A percentile compares a stretch with the other conserved stretches of the same genome.
phyloP scores from a whole-genome alignment of 1,284 basidiomycete species.

The Apiotrichum gamsii region DNA sequence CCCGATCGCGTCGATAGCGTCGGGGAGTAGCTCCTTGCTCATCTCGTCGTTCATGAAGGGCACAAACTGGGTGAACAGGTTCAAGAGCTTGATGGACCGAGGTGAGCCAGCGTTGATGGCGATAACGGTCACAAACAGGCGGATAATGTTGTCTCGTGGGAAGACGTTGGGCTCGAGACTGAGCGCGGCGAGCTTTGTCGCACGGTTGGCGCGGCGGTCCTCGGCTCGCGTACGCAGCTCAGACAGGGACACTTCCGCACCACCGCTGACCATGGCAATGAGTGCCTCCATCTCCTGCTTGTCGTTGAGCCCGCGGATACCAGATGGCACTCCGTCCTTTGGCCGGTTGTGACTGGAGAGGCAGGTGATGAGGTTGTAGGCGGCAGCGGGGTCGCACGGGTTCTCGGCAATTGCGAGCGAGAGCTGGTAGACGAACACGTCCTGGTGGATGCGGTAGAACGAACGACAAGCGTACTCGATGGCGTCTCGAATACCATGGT shows the following conservation, averaged over 20 bases:
- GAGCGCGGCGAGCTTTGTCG: conserved; percentile 48
- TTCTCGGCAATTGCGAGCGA: conserved; percentile 58
- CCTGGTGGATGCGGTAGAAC: conserved; percentile 68
- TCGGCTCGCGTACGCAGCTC: conserved; percentile 59
- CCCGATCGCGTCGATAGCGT: conserved; percentile 62
- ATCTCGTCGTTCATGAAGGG: conserved; percentile 49
- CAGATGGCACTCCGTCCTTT: conserved; percentile 50
- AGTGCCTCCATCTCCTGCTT: conserved; percentile 65
- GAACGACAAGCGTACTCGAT: conserved; percentile 67
- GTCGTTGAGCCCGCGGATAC: conserved; percentile 61
- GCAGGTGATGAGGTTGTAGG: conserved; percentile 28
- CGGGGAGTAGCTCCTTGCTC: conserved; percentile 56
- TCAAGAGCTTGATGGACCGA: conserved; percentile 63
- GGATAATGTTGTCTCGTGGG: conserved; percentile 61
- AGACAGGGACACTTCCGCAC: conserved; percentile 46
- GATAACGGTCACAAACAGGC: conserved; percentile 70
- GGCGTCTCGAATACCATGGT: conserved; percentile 55
- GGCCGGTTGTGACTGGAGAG: conserved; percentile 21
- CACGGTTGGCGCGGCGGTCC: conserved; percentile 54
- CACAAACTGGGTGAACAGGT: conserved; percentile 56
- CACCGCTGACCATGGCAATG: conserved; percentile 51
- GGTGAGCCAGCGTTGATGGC: conserved; percentile 63
- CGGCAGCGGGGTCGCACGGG: conserved; percentile 51
- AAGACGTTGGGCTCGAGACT: conserved; percentile 59
- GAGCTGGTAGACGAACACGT: conserved; percentile 68